phyloP scores from a whole-genome alignment of 768 basidiomycete species.

The Leccinum subgranulosum region DNA sequence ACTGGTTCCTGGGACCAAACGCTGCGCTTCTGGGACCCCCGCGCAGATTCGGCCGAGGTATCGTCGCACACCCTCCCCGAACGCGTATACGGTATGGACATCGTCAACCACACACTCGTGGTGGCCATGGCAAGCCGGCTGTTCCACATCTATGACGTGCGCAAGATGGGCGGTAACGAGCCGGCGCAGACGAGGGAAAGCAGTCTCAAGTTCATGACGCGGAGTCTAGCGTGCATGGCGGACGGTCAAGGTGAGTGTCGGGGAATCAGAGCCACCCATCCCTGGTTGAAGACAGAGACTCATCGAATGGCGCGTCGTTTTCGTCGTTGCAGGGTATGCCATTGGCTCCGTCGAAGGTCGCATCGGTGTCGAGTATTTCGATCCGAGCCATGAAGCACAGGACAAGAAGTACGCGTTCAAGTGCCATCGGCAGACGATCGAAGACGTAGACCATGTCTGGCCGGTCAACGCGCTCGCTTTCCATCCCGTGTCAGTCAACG shows the following conservation, averaged over 20 bases:
- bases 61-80: constrained; percentile 68
- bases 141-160: constrained; percentile 86
- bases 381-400: constrained; percentile 72
- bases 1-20: constrained; percentile 94
- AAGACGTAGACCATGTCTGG: constrained; percentile 93
- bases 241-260: constrained; percentile 76
- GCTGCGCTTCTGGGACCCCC: constrained; percentile 83
- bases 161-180: constrained; percentile 57
- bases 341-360: constrained; percentile 93
- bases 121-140: constrained; percentile 91
- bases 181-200: constrained; percentile 85
- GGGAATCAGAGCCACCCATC: background rate
- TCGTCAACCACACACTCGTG: constrained; percentile 75
- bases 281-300: background rate
- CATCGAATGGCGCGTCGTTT: background rate
- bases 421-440: constrained; percentile 88
- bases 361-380: constrained; percentile 97
- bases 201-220: constrained; percentile 93
- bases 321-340: constrained; percentile 68
- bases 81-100: constrained; percentile 82
- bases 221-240: constrained; percentile 87
- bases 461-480: constrained; percentile 95
- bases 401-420: constrained; percentile 88
- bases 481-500: constrained; percentile 67
- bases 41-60: constrained; percentile 54